Base-by-base conservation (phyloP, 768 basidiomycete species). In the Thelephora ganbajun region DNA sequence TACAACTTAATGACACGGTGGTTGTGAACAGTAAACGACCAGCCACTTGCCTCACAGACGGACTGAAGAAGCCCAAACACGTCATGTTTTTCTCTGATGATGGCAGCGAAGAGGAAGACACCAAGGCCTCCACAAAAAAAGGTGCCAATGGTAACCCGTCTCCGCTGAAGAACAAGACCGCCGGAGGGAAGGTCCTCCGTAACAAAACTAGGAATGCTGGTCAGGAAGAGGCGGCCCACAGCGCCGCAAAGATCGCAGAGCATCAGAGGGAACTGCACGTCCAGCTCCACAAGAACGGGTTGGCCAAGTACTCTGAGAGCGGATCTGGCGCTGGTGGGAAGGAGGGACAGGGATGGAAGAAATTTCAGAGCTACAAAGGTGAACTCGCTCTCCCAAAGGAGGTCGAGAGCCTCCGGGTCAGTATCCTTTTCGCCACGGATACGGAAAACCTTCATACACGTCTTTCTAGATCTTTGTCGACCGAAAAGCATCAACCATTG, bases 351-450 rank as follows among this genome's bases (percentile, higher is more conserved):
- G 77, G 80, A 12, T 93, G 92, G 84, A 94, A 93, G 62, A 78
- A 81, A 51, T 98, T 94, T 69, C 90, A 90, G 67, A 94, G 91
- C 56, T 99, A 97, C 66, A 91, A 91, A 64, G 85, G 93, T 33
- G 94, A 99, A 59, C 87, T 74, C 12, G 93, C 83, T 44, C 63
- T 98, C 33, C 96, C 94, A 2, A 69, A 71, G n/a, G 83, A 91
- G 49, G 80, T 82, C 5, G 86, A 92, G 51, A 73, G 71, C 51
- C 62, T 92, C 43, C 73, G 84, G 61, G 92, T 96, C 61, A 57
- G 81, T 67, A 6, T 16, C 20, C 14, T 36, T 42, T 47, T 4
- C 14, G 33, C 3, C 44, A 19, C 23, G 52, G 43, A 19, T 46
- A 22, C 30, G 22, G 26, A 30, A 30, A 30, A 30, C 48, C 2